Conservation (phyloP, 371 early-diverging fungal genomes). For the Parasitella parasitica region DNA sequence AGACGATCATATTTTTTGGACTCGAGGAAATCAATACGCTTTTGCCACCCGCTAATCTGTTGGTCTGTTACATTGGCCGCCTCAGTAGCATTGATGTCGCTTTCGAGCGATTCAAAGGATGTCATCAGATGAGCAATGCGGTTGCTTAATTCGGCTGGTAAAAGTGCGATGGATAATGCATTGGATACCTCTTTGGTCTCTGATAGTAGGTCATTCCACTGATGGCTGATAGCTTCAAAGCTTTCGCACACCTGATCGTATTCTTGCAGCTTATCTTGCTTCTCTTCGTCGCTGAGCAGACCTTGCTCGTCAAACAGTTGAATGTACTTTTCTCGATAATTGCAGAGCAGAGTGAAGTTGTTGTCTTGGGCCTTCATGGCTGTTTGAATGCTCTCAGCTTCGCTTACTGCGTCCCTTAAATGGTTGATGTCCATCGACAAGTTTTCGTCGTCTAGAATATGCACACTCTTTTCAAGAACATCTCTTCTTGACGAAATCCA, state of each 20-base stretch:
- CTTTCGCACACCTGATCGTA: conserved; percentile 13
- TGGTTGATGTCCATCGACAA: conserved; percentile 21
- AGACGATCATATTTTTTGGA: conserved; percentile 30
- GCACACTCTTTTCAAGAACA: conserved; percentile 19
- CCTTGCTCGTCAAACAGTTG: conserved; percentile 23
- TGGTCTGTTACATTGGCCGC: conserved; percentile 25
- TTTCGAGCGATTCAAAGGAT: conserved; percentile 14
- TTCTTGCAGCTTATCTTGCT: conserved; percentile 17
- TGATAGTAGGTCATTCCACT: conserved; percentile 27
- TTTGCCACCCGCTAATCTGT: conserved; percentile 41
- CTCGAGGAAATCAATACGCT: conserved; percentile 33
- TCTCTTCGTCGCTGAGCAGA: conserved; percentile 16
- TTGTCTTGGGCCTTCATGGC: conserved; percentile 29
- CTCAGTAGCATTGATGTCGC: conserved; percentile 22
- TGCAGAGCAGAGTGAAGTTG: conserved; percentile 22
- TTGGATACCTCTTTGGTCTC: conserved; percentile 21
- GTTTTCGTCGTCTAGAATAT: conserved; percentile 21
- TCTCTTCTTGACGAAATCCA: conserved; percentile 34
- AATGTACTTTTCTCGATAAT: conserved; percentile 26
- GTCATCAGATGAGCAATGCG: conserved; percentile 23
- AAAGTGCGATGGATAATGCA: conserved; percentile 21
- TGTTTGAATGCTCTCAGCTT: conserved; percentile 32
- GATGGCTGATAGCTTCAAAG: conserved; percentile 16
- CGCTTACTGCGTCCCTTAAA: conserved; percentile 37
- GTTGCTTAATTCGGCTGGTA: conserved; percentile 32